phyloP scores from a whole-genome alignment of 352 stramenopile species.

The Phytopythium helicoides region DNA sequence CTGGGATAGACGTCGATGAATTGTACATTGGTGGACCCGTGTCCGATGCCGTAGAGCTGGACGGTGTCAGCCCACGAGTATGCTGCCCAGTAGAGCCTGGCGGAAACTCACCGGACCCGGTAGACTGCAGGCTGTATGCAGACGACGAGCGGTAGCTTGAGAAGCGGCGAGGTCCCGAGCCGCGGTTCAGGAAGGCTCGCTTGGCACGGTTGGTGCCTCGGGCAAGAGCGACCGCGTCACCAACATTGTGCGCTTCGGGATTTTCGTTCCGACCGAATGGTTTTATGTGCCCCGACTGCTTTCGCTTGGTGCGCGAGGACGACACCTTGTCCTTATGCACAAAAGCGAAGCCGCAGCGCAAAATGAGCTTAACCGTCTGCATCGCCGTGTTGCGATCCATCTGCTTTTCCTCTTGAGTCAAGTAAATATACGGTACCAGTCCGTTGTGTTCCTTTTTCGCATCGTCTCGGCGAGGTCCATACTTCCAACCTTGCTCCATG shows the following conservation, averaged over 20 bases:
- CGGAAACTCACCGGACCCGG: conserved; percentile 1
- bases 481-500: conserved; percentile 80
- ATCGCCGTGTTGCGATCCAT: conserved; percentile 86
- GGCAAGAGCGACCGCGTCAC: conserved; percentile 48
- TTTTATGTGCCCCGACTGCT: conserved; percentile 40
- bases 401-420: conserved; percentile 76
- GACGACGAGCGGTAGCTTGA: conserved; percentile 27
- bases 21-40: background rate
- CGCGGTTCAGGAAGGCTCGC: conserved; percentile 44
- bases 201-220: conserved; percentile 50
- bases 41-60: conserved; percentile 4
- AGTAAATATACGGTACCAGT: conserved; percentile 76
- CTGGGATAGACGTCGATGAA: conserved; percentile 6
- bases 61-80: background rate
- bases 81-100: too few species aligned
- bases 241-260: conserved; percentile 41
- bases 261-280: conserved; percentile 71
- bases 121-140: conserved; percentile 25
- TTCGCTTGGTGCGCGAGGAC: conserved; percentile 30
- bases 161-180: conserved; percentile 11
- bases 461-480: conserved; percentile 61
- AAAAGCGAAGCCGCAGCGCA: conserved; percentile 69
- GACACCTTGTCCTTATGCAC: conserved; percentile 58
- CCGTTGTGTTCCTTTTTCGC: conserved; percentile 70
- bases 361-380: conserved; percentile 77